Base-by-base conservation (phyloP, 345 rosid genomes). In the Raphanus sativus region DNA sequence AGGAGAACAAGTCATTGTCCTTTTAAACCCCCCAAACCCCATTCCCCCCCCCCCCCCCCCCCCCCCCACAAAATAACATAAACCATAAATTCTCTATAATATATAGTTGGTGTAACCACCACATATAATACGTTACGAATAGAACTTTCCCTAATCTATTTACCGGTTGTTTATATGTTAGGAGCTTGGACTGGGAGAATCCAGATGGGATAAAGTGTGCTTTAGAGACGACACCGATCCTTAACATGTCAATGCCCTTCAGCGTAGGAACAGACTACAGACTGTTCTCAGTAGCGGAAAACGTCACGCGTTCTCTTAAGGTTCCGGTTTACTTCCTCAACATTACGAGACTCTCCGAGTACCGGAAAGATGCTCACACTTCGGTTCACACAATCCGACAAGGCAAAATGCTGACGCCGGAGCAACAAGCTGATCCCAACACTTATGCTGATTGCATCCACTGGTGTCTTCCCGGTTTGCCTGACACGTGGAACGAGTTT, bases 391-490 rank as follows among this genome's bases (percentile, higher is more conserved):
- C 97, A 34, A 86, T 90, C 67, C 87, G 92, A 2, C 93, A 94
- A 79, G 97, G 98, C 76, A 90, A 92, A 74, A 82, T 87, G 83
- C 76, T 92, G 28, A 87, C 95, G 0, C 84, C 89, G 2, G 91
- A 89, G 45, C 98, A 94, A 67, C 75, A 88, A 79, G 95, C 92
- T 5, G 89, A 94, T 65, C 98, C 97, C 0, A 84, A 86, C 29
- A 92, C 87, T 0, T 94, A 85, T 6, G 98, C 98, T 0, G 98
- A 94, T 75, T 94, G 98, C 72, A 90, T 94, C 75, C 98, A 94
- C 55, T 94, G 98, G 98, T 94, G 98, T 69, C 92, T 94, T 28
- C 98, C 98, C 0, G 98, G 98, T 6, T 73, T 94, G 38, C 98
- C 96, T 6, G 98, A 94, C 68, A 90, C 92, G 0, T 92, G 97